phyloP scores from a whole-genome alignment of 257 asterid genomes.

The Nicotiana attenuata region DNA sequence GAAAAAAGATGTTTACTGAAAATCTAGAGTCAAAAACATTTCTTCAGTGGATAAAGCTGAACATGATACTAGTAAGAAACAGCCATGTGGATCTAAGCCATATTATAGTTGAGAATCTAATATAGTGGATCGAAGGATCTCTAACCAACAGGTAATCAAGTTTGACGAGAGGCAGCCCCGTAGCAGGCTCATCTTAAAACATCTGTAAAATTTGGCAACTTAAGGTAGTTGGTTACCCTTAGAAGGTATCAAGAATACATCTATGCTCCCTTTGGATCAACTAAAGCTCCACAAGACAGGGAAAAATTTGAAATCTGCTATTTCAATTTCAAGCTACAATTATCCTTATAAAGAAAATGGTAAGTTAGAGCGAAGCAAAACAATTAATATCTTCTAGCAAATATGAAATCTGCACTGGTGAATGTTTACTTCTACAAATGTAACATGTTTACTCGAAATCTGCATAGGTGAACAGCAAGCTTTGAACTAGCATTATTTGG shows the following conservation, averaged over 20 bases:
- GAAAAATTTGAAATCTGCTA: not conserved
- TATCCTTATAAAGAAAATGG: not conserved
- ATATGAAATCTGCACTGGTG: not conserved
- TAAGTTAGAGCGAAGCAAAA: not conserved
- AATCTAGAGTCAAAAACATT: not conserved
- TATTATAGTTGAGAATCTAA: not conserved
- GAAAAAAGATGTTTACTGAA: not conserved
- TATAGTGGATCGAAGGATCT: not conserved
- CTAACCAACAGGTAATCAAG: not conserved
- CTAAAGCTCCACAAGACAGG: not conserved
- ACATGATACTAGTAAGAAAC: not conserved
- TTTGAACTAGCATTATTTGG: not conserved
- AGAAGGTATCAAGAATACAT: not conserved
- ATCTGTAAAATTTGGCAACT: not conserved
- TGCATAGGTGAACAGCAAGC: not conserved
- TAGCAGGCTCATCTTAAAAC: not conserved
- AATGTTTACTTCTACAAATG: not conserved
- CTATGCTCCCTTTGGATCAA: not conserved
- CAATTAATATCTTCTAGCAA: not conserved
- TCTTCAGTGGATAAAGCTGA: not conserved
- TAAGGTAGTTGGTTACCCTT: not conserved
- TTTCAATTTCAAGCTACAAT: not conserved
- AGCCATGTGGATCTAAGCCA: not conserved
- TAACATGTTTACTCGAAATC: not conserved
- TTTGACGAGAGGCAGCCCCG: not conserved